Evolutionary conservation across 306 rosid species (phyloP).

Genomic region (Medicago ruthenica): DNA sequence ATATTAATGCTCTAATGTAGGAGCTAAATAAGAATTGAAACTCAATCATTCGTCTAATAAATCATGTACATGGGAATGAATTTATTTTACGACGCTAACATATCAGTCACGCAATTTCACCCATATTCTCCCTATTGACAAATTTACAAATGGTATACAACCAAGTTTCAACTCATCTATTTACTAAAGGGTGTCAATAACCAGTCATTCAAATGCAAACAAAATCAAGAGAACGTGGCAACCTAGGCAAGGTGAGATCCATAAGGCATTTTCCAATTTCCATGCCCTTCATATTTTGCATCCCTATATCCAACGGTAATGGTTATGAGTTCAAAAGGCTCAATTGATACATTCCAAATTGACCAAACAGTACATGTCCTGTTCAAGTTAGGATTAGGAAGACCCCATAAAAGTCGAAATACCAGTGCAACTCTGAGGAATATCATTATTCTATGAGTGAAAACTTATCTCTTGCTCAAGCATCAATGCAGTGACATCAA

Average conservation of each 20-base stretch:
- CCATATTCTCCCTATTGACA: conserved; percentile 24
- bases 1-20: conserved; percentile 4
- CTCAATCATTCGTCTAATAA: neutral
- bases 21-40: conserved; percentile 26
- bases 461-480: neutral
- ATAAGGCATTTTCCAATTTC: conserved; percentile 20
- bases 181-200: conserved; percentile 4
- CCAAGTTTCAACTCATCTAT: conserved; percentile 18
- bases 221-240: conserved; percentile 29
- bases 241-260: conserved; percentile 20
- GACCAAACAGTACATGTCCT: conserved; percentile 27
- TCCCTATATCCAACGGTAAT: neutral
- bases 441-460: conserved; percentile 8
- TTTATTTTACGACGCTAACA: neutral
- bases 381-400: conserved; percentile 13
- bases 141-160: conserved; percentile 9
- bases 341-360: conserved; percentile 12
- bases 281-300: conserved; percentile 11
- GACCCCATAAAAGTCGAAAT: neutral
- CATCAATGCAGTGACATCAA: neutral
- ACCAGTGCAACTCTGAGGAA: conserved; percentile 24
- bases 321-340: conserved; percentile 24
- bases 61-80: neutral
- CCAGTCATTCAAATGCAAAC: conserved; percentile 22
- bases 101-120: conserved; percentile 24